Evolutionary conservation across 169 alveolate genomes (phyloP), one percentile per base, ranked within the genome.

Genomic region (Plasmodium yoelii): DNA sequence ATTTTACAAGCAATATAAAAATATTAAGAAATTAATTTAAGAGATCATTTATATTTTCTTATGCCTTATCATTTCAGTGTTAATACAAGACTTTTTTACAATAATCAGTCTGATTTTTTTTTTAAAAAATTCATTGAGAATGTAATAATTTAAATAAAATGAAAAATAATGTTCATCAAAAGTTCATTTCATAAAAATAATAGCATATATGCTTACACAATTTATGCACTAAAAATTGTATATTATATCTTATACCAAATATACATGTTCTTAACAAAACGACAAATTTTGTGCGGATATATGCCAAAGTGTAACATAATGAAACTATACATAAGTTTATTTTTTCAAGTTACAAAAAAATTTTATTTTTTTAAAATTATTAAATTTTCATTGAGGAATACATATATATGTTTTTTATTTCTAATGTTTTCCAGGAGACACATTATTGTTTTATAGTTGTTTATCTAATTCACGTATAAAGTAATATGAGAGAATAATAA

Each of bases 71-170:
- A 2, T 63, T 22, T 47, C 28, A 77, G 88, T 47, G 72, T 77
- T 64, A 63, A 70, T 39, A 77, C 88, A 46, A 77, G 88, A 46
- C 68, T 77, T 10, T 77, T 77, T 49, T 64, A 49, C 28, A 69
- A 77, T 70, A 77, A 77, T 9, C 73, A 63, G 55, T 63, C 88
- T 34, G 88, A 77, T 77, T 77, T 77, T 10, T 64, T 77, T 64
- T 77, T 77, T 64, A 77, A 77, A 26, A 75, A 77, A 77, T 49
- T 51, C 12, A 64, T 77, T 22, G 46, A 57, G 56, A 77, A 55
- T 56, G 88, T 77, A 77, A 77, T 63, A 42, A 51, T 42, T 49
- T 63, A 77, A 49, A 59, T 42, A 77, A 49, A 46, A 3, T 34
- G 42, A 34, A 71, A 5, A 26, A 59, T n/a, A 24, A 26, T 34